A percentile compares a stretch with the other conserved stretches of the same genome.
phyloP scores from a whole-genome alignment of 805 yeast species.

The Zygosaccharomyces rouxii region DNA sequence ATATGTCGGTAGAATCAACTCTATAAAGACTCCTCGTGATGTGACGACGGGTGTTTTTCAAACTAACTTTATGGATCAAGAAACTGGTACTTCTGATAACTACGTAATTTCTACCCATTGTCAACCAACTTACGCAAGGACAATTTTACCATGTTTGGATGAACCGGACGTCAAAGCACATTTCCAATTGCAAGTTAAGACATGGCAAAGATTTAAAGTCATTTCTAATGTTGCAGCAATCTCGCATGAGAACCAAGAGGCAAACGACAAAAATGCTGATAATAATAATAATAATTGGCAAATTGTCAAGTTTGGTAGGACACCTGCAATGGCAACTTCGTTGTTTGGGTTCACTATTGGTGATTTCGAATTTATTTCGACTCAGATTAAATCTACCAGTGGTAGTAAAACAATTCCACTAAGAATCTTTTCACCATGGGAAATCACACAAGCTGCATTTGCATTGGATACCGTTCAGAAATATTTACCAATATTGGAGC shows the following conservation, averaged over 20 bases:
- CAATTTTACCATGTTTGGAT: constrained; percentile 66
- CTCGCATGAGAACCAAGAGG: constrained; percentile 5
- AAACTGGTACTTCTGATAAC: constrained; percentile 46
- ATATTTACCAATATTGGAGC: constrained; percentile 46
- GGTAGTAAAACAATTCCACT: constrained; percentile 39
- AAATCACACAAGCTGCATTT: constrained; percentile 43
- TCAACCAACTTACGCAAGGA: constrained; percentile 62
- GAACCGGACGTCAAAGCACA: constrained; percentile 54
- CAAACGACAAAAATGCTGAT: background rate
- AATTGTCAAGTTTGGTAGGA: constrained; percentile 43
- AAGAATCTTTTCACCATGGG: constrained; percentile 50
- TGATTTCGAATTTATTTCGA: constrained; percentile 52
- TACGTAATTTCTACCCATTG: constrained; percentile 64
- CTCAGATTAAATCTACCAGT: constrained; percentile 28
- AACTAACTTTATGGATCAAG: constrained; percentile 54
- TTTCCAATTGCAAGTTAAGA: constrained; percentile 46
- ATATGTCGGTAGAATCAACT: constrained; percentile 50
- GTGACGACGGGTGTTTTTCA: constrained; percentile 62
- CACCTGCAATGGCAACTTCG: constrained; percentile 60
- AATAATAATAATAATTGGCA: constrained; percentile 15
- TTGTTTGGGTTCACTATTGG: constrained; percentile 68
- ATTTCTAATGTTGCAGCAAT: constrained; percentile 40
- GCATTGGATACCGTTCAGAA: constrained; percentile 47
- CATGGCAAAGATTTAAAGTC: constrained; percentile 44
- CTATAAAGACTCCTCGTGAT: constrained; percentile 51